These are phyloP conservation scores for Cymbopogon citratus DNA, from an alignment of 176 grass and related monocot genomes.

Conservation along the genomic window DNA sequence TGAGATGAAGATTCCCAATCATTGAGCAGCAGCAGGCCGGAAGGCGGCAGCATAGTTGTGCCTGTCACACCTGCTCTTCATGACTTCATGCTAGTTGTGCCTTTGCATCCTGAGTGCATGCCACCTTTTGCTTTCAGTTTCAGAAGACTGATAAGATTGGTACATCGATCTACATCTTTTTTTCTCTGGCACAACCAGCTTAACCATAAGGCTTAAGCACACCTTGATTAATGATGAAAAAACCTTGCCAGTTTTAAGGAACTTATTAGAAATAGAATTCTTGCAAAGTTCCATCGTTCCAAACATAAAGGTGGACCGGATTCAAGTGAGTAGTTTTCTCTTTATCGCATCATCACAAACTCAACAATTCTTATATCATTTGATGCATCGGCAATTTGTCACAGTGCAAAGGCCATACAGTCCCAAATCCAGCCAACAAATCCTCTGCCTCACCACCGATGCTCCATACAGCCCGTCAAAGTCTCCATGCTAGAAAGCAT, in stretches of 20 bases:
- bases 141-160: background rate
- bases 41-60: background rate
- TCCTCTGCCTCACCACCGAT: background rate
- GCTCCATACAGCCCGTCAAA: background rate
- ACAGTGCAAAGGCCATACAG: background rate
- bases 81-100: constrained; percentile 19
- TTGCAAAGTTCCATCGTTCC: background rate
- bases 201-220: no score
- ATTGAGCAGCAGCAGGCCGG: background rate
- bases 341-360: no score
- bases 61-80: constrained; percentile 11
- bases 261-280: background rate
- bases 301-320: no score
- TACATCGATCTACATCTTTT: background rate
- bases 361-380: no score
- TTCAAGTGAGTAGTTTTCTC: no score
- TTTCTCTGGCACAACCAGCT: background rate
- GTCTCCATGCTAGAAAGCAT: background rate
- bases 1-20: background rate
- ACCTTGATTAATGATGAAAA: background rate
- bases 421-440: background rate
- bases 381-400: background rate
- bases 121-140: constrained; percentile 4
- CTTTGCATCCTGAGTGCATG: background rate
- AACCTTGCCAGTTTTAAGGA: background rate